Conservation (phyloP, 805 yeast genomes). For the Myxozyma nipponensis region DNA sequence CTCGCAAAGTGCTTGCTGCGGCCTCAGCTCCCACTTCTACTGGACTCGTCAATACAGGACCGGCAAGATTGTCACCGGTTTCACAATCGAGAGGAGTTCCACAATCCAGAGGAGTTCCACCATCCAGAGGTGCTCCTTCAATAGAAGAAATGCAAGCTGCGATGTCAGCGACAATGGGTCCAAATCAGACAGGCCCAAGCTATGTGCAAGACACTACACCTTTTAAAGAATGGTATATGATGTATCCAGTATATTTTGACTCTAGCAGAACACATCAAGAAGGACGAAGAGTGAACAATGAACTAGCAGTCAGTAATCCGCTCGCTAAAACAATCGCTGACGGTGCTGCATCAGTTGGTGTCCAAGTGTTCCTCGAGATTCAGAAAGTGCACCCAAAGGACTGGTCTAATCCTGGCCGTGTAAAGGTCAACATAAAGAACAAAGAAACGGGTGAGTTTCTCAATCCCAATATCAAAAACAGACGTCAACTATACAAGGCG, state of each 20-base stretch:
- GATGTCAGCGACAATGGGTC: background rate
- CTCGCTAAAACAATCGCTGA: slow-evolving; percentile 77
- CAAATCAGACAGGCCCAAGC: background rate
- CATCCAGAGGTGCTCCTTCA: background rate
- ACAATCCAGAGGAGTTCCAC: background rate
- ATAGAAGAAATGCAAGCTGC: background rate
- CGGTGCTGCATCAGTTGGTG: slow-evolving; percentile 48
- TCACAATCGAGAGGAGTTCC: background rate
- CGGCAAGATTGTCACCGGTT: background rate
- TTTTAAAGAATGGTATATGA: slow-evolving; percentile 62
- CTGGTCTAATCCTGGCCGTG: slow-evolving; percentile 96
- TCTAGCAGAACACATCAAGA: slow-evolving; percentile 64
- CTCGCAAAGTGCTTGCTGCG: slow-evolving; percentile 38
- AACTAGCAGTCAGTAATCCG: slow-evolving; percentile 79
- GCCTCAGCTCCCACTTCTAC: slow-evolving; percentile 12
- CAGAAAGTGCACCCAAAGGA: slow-evolving; percentile 93
- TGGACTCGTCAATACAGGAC: background rate
- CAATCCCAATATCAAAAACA: slow-evolving; percentile 42
- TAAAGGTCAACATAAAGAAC: slow-evolving; percentile 65
- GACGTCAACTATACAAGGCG: slow-evolving; percentile 60
- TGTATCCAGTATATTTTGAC: slow-evolving; percentile 94
- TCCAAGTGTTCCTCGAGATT: slow-evolving; percentile 44
- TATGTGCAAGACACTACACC: slow-evolving; percentile 47
- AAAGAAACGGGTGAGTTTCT: slow-evolving; percentile 42
- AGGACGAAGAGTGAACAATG: slow-evolving; percentile 74